Base-by-base conservation (phyloP, 2,329 filamentous ascomycete species). In the Colletotrichum australisinense region DNA sequence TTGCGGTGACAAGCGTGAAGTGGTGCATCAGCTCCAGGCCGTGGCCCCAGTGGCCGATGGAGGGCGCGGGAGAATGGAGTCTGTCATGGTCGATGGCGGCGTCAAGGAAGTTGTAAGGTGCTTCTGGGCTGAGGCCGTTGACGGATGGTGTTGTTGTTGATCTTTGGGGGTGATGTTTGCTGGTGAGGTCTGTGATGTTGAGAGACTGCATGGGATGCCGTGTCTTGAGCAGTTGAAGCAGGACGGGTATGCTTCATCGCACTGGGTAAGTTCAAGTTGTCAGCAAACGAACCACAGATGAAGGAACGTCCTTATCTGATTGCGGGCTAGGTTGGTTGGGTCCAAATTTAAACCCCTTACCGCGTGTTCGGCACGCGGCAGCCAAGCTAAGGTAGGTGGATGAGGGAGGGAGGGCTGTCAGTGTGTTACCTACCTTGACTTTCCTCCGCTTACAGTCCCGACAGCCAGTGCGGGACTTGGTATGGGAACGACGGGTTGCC, bases 391-490 rank as follows among this genome's bases (percentile, higher is more conserved):
- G 2, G 19, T 6, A 30, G 28, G 30, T 8, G 1, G 28, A 22
- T 2, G 35, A 28, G 57, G 46, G 5, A 26, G n/a, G 12, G 8
- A 28, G 38, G 19, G 42, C 42, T n/a, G 42, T 46, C 19, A 19
- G 42, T 8, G 16, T 46, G 19, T 32, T 32, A 69, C 78, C 53
- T 74, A 81, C 80, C 76, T 81, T 81, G 30, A 81, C 79, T 68
- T 81, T 81, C 46, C 80, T 78, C 8, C 78, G 76, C 74, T 81
- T 81, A 73, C 80, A 81, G 72, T 80, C 78, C 53, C 67, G 67
- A 70, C 80, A 81, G 55, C 80, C 80, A 14, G 75, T 81, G 12
- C 80, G 78, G 68, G 80, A 81, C 72, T 81, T 81, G 58, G 79
- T 85, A 7, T 81, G 80, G 32, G 79, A 76, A 32, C 79, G 77